Base-by-base conservation (phyloP, 306 rosid species). In the Elaeagnus macrophylla region DNA sequence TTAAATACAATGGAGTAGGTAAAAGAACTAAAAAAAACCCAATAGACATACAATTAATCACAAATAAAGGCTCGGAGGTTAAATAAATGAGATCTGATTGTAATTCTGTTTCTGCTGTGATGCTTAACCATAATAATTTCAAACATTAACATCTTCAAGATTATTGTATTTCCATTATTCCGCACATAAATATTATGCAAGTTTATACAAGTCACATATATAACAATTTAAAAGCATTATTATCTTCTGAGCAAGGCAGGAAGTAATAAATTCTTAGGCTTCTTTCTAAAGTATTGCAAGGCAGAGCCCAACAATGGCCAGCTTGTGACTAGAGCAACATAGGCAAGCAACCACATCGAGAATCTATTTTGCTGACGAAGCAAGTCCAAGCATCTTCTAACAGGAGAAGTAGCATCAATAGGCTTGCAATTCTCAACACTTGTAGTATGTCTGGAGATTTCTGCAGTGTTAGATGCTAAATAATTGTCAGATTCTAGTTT, bases 271-370 rank as follows among this genome's bases (percentile, higher is more conserved):
- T 61, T 53, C 70, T 66, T 78, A 57, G 38, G 67, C 81, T 71
- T 91, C 80, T 78, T 91, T 62, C 67, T 73, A 55, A 77, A 74
- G 73, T 80, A 59, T 51, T 48, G 48, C 37, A 91, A 67, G 37
- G 80, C 87, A 47, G 95, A 89, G 73, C 96, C 95, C 17, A 84
- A 75, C 64, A 87, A 55, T 41, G 97, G 97, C 96, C 96, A 91
- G 60, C 87, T 80, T 37, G 96, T 76, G 54, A 68, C 64, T 18
- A 87, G 49, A 53, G 93, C 86, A 69, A 87, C 73, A 70, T 87
- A 87, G 65, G 77, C 77, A 52, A 91, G 87, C 78, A 91, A 70
- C 87, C 95, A 73, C 12, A 71, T 35, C 16, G 99, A 82, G 78
- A 75, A 84, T 63, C 72, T 66, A 59, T 59, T 82, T 54, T 70